Evolutionary conservation across 208 protist species (phyloP).

Genomic region (Histomonas meleagridis): DNA sequence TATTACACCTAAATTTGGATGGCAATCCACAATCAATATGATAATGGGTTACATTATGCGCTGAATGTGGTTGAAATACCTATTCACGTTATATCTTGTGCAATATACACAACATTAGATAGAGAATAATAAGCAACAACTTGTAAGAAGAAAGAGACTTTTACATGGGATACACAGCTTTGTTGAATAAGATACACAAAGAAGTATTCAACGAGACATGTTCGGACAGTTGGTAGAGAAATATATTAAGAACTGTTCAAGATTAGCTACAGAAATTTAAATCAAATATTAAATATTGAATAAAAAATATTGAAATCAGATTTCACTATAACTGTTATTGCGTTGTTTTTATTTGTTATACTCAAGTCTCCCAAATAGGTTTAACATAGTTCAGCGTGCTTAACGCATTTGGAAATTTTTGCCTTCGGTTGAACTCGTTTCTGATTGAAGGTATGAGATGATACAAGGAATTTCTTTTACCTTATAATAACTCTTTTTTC

Average conservation of each 20-base stretch:
- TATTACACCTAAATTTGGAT: background rate
- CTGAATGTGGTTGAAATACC: background rate
- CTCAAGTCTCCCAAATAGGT: no score
- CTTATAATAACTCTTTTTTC: no score
- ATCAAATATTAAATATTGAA: background rate
- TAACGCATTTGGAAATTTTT: no score
- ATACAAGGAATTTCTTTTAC: no score
- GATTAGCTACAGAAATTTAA: background rate
- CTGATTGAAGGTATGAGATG: no score
- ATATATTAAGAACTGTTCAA: background rate
- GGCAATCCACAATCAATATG: background rate
- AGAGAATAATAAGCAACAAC: background rate
- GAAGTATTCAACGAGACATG: background rate
- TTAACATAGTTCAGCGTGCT: background rate
- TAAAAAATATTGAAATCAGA: no score
- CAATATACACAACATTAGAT: background rate
- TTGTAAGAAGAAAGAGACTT: background rate
- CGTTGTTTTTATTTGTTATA: no score
- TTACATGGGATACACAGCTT: background rate
- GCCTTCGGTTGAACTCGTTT: no score
- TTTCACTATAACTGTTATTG: no score
- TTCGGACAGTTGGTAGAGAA: background rate
- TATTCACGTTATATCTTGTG: background rate
- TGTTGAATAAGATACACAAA: slow-evolving; percentile 17
- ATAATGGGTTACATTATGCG: background rate